These are phyloP conservation scores for Mycena sanguinolenta DNA, from an alignment of 768 basidiomycete species.

Conservation along the genomic window DNA sequence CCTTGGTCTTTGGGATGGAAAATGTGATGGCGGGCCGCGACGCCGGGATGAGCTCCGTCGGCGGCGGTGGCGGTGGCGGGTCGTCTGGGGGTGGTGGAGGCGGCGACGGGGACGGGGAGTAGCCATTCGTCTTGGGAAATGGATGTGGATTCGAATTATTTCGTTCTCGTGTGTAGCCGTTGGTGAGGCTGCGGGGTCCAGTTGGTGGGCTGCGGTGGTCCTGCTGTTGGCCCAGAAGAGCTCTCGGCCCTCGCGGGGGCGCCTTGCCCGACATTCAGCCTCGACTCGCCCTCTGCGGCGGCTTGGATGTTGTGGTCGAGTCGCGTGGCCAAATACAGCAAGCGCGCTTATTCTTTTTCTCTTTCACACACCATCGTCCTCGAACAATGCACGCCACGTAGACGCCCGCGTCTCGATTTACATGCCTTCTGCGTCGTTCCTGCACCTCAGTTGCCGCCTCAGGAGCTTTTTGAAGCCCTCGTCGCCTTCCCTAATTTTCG, in stretches of 20 bases:
- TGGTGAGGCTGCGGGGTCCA: conserved; percentile 72
- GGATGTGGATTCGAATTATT: not conserved
- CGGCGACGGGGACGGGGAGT: conserved; percentile 40
- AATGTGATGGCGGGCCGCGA: conserved; percentile 47
- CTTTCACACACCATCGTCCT: too few species aligned
- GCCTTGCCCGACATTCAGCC: conserved; percentile 80
- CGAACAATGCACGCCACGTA: too few species aligned
- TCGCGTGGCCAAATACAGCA: too few species aligned
- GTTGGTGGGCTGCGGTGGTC: conserved; percentile 65
- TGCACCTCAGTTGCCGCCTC: too few species aligned
- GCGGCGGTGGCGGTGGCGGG: conserved; percentile 50
- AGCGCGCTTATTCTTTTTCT: too few species aligned
- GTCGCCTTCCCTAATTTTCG: too few species aligned
- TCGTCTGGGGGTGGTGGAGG: conserved; percentile 41
- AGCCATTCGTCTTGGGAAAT: not conserved
- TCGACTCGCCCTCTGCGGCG: too few species aligned
- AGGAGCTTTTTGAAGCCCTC: too few species aligned
- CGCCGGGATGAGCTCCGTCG: conserved; percentile 41
- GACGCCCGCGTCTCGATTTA: too few species aligned
- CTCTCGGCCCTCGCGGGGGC: conserved; percentile 81
- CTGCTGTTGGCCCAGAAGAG: conserved; percentile 66
- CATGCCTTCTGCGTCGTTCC: too few species aligned
- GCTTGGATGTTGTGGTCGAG: too few species aligned
- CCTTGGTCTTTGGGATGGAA: conserved; percentile 45
- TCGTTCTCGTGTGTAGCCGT: conserved; percentile 47